Percentiles rank a stretch among this genome's conserved stretches.
phyloP scores from a whole-genome alignment of 306 rosid genomes.

The Quercus engelmannii region DNA sequence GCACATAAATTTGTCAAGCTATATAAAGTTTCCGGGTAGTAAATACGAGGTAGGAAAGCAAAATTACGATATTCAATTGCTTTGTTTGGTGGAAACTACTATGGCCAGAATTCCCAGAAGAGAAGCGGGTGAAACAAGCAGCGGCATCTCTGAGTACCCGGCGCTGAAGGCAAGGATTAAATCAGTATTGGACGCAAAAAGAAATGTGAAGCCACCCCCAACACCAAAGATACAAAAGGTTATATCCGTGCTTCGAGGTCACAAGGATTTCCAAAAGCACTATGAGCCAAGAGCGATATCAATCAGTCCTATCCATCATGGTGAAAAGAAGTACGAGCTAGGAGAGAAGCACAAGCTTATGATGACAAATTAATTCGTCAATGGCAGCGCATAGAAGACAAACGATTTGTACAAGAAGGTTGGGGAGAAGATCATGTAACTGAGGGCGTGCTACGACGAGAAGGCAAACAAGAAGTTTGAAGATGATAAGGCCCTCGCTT shows the following conservation, averaged over 20 bases:
- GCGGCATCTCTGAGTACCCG: too few relatives aligned
- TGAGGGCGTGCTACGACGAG: not conserved
- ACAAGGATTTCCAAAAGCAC: not conserved
- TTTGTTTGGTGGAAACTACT: too few relatives aligned
- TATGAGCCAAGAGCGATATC: slow-evolving; percentile 12
- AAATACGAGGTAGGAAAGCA: too few relatives aligned
- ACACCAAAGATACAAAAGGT: slow-evolving; percentile 15
- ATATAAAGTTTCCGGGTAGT: too few relatives aligned
- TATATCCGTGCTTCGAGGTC: not conserved
- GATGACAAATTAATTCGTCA: not conserved
- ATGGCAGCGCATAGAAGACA: not conserved
- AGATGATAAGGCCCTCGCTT: not conserved
- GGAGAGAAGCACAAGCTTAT: not conserved
- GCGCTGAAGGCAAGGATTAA: too few relatives aligned
- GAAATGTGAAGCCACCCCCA: too few relatives aligned
- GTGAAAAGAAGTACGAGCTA: not conserved
- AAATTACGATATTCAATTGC: too few relatives aligned
- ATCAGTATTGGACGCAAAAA: too few relatives aligned
- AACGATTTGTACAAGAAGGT: not conserved
- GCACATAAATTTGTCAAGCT: too few relatives aligned
- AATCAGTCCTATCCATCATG: slow-evolving; percentile 19
- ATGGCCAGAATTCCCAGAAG: too few relatives aligned
- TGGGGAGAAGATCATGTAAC: not conserved
- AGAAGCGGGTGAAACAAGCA: too few relatives aligned
- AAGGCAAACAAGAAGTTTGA: not conserved